Percentiles rank a stretch among this genome's conserved stretches.
Evolutionary conservation across 225 moss, liverwort and hornwort genomes (phyloP).

Genomic region (Anthoceros angustus): DNA sequence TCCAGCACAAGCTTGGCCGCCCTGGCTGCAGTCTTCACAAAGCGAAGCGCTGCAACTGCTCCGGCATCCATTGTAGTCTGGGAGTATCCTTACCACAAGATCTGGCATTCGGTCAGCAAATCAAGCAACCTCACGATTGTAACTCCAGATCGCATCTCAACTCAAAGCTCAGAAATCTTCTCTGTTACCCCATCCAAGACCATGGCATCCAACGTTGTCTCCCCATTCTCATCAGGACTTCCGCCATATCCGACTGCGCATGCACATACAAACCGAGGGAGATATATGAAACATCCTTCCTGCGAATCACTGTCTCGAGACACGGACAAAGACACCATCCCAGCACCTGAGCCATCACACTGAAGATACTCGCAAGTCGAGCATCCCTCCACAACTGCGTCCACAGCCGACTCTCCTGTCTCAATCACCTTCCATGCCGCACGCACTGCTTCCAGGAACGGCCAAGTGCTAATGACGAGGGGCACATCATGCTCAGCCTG

Average conservation of each 20-base stretch:
- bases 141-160: background rate
- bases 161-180: background rate
- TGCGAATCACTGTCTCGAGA: accelerated
- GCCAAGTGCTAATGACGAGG: conserved; percentile 80
- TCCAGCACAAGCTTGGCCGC: conserved; percentile 92
- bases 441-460: conserved; percentile 71
- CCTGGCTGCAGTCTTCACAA: conserved; percentile 63
- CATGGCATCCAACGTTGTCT: conserved; percentile 95
- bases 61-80: conserved; percentile 90
- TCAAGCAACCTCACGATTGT: background rate
- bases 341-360: conserved; percentile 72
- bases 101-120: background rate
- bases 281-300: background rate
- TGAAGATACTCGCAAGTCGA: conserved; percentile 54
- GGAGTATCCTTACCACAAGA: conserved; percentile 20
- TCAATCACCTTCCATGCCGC: conserved; percentile 49
- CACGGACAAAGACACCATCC: background rate
- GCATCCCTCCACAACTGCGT: conserved; percentile 64
- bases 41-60: conserved; percentile 78
- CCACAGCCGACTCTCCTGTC: conserved; percentile 54
- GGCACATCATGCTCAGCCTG: conserved; percentile 28
- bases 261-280: background rate
- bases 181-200: conserved; percentile 81
- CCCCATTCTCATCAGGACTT: conserved; percentile 89
- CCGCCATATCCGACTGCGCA: conserved; percentile 87